Conservation (phyloP, 257 asterid species). For the Solanum sejunctum region DNA sequence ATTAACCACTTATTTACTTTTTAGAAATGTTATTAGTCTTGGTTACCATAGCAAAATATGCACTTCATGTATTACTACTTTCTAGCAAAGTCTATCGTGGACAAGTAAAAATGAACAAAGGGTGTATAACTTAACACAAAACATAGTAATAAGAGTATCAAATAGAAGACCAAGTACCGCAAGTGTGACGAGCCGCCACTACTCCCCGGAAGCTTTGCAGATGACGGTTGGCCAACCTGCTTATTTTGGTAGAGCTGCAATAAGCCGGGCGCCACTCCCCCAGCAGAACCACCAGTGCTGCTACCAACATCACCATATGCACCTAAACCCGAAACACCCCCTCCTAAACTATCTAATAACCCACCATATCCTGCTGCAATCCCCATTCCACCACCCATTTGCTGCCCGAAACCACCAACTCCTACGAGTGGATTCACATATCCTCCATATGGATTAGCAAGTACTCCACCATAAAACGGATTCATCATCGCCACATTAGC, state of each 20-base stretch:
- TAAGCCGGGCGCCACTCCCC: slow-evolving; percentile 17
- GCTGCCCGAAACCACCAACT: slow-evolving; percentile 28
- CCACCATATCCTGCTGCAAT: slow-evolving; percentile 8
- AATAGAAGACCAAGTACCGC: slow-evolving; percentile 27
- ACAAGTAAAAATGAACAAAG: not conserved
- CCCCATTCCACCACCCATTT: slow-evolving; percentile 13
- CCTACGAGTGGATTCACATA: slow-evolving; percentile 48
- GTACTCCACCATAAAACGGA: slow-evolving; percentile 22
- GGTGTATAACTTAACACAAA: not conserved
- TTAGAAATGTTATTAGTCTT: not conserved
- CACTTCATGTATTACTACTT: not conserved
- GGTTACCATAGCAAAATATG: not conserved
- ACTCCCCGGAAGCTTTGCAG: slow-evolving; percentile 21
- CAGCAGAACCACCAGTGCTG: not conserved
- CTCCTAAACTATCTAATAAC: slow-evolving; percentile 12
- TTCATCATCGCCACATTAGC: slow-evolving; percentile 10
- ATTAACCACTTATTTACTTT: not conserved
- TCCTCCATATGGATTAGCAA: slow-evolving; percentile 28
- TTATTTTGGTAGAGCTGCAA: slow-evolving; percentile 37
- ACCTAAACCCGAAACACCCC: slow-evolving; percentile 13
- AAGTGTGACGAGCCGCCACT: slow-evolving; percentile 20
- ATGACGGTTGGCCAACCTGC: slow-evolving; percentile 30
- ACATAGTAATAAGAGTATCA: not conserved
- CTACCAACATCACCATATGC: slow-evolving; percentile 3
- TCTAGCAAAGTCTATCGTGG: not conserved